Evolutionary conservation across 2,329 filamentous ascomycete species (phyloP).

Genomic region (Diaporthe humulicola): DNA sequence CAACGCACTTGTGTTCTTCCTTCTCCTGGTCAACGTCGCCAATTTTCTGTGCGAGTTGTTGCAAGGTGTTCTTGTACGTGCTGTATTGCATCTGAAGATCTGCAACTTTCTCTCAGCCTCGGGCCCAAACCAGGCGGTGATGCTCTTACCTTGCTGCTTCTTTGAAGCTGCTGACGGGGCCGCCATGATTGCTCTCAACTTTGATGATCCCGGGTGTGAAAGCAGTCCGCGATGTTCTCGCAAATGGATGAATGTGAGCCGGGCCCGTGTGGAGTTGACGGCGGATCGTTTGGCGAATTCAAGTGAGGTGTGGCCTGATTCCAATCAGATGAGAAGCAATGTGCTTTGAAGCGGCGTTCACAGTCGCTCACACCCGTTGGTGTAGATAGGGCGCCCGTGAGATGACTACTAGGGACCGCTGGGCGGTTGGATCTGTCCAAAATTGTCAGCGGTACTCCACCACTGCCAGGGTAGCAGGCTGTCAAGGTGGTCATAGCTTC

Average conservation of each 20-base stretch:
- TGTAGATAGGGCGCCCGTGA: background rate
- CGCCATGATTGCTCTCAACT: constrained; percentile 56
- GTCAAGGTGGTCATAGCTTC: constrained; percentile 37
- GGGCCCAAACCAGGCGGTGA: background rate
- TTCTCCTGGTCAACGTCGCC: constrained; percentile 97
- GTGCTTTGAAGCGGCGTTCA: background rate
- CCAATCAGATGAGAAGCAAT: background rate
- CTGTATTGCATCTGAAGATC: constrained; percentile 86
- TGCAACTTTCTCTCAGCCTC: constrained; percentile 51
- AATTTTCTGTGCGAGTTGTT: constrained; percentile 95
- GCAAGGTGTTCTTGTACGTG: constrained; percentile 83
- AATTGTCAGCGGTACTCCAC: constrained; percentile 27
- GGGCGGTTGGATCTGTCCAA: constrained; percentile 8
- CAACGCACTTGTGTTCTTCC: constrained; percentile 94
- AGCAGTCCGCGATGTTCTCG: background rate
- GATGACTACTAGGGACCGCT: background rate
- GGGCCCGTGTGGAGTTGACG: background rate
- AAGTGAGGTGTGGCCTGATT: background rate
- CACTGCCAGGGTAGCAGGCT: constrained; percentile 7
- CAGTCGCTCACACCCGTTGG: background rate
- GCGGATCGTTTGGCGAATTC: background rate
- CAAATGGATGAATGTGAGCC: background rate
- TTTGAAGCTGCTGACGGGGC: constrained; percentile 69
- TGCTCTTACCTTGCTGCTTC: constrained; percentile 78
- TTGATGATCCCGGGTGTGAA: constrained; percentile 1